Evolutionary conservation across 768 basidiomycete genomes (phyloP), one percentile per base, ranked within the genome.

Genomic region (Neoboletus subvelutipes): DNA sequence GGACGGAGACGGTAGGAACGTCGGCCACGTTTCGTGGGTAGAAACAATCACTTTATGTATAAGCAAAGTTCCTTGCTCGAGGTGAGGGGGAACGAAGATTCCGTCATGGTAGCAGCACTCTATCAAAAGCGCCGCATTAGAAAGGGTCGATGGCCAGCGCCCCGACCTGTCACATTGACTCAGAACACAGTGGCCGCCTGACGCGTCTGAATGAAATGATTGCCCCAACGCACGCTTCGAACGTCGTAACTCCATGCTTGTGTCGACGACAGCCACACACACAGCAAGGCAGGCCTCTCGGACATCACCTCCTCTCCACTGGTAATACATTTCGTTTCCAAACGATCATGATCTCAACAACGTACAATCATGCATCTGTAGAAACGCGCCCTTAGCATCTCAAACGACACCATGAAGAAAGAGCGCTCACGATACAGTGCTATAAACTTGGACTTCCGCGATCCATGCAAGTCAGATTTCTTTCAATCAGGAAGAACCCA

Each of bases 401-500:
- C 24, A 28, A 43, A 45, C 15, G 9, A 28, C 12, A 9, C 8
- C 52, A 11, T 17, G 12, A 43, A 18, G 6, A 42, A n/a, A 3
- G 11, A 5, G 4, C 20, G 3, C 33, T 18, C 37, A 42, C 29
- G 17, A 26, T 20, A 57, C 42, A 52, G 22, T 26, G 33, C 24
- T 54, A 56, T 31, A 42, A 22, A 36, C 53, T 15, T 13, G 22
- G 9, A 7, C 15, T 24, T 12, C 13, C 37, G 22, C 18, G 5
- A 22, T 15, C 28, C 4, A 36, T 29, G 10, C 50, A 39, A 39
- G 10, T 18, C n/a, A 24, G 5, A n/a, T 15, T 7, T 36, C n/a
- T 29, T 29, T 68, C 37, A 69, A 13, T 69, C 61, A 24, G 65
- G 61, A 28, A 67, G 45, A 18, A 18, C 22, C 68, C 68, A 70